Evolutionary conservation across 106 monocot species (phyloP), one percentile per base, ranked within the genome.

Genomic region (Allium sativum): DNA sequence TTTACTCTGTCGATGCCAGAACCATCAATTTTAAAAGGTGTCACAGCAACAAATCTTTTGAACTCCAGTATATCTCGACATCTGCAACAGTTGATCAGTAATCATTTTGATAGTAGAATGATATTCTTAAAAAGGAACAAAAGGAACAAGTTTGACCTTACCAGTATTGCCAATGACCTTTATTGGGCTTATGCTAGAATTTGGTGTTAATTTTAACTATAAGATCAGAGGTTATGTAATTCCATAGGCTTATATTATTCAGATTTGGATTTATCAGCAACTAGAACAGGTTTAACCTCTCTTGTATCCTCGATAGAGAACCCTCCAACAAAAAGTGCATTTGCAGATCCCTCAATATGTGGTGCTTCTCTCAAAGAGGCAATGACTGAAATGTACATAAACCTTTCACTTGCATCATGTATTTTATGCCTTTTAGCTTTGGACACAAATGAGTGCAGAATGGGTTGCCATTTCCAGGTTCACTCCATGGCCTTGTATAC

Each of bases 91-190:
- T 12, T 46, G 31, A 64, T 14, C 1, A 21, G 40, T 22, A 65
- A 50, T 9, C 13, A 5, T 15, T 31, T 31, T 31, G 31, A 41
- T 15, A 72, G 42, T 52, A 48, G 40, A 8, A 53, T 12, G 42
- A 17, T 11, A 52, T 7, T 12, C 16, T 19, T 16, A 10, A 47
- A 48, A 12, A 10, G 10, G 12, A 43, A 13, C 9, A 59, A 59
- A 31, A 10, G 10, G 12, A 43, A 13, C 9, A 59, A 59, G 12
- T 42, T 48, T 48, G 48, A 48, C 4, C 48, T 48, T 5, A 87
- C 96, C 96, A 75, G 87, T 84, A 75, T 96, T 96, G 45, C 90
- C 96, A 1, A 63, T 67, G 31, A 96, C 45, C 44, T 64, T 78
- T 66, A 96, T 69, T 20, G 61, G 11, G 51, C 81, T 87, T 62